Evolutionary conservation across 495 filamentous ascomycete species (phyloP).

Genomic region (Penicillium parvum): DNA sequence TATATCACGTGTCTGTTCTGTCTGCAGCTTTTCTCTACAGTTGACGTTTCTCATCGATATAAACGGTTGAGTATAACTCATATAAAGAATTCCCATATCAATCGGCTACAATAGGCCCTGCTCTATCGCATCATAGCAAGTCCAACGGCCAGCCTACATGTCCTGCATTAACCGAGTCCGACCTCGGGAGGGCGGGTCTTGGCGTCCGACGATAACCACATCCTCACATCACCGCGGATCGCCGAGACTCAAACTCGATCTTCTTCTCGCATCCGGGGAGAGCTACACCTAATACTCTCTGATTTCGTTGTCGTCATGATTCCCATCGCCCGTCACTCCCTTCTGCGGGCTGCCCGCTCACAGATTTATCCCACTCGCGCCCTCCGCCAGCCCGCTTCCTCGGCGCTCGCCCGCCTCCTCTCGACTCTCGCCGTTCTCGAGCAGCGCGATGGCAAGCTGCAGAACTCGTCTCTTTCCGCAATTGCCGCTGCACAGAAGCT

Average conservation of each 20-base stretch:
- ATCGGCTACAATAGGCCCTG: neutral
- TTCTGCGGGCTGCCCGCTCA: constrained; percentile 47
- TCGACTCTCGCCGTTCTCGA: constrained; percentile 90
- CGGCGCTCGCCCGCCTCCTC: constrained; percentile 63
- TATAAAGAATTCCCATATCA: too few species aligned
- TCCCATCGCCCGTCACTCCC: constrained; percentile 39
- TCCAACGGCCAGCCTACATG: constrained; percentile 16
- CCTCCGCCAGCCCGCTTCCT: constrained; percentile 33
- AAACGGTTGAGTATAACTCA: too few species aligned
- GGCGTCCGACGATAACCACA: constrained; percentile 31
- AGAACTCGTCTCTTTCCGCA: constrained; percentile 74
- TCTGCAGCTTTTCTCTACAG: constrained; percentile 13
- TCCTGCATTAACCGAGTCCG: constrained; percentile 41
- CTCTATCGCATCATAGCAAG: constrained; percentile 7
- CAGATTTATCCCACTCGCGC: constrained; percentile 30
- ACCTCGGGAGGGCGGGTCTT: constrained; percentile 33
- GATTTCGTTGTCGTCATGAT: constrained; percentile 32
- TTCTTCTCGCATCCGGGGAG: constrained; percentile 7
- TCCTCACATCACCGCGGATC: constrained; percentile 28
- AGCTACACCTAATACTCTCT: constrained; percentile 6
- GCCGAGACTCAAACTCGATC: constrained; percentile 23
- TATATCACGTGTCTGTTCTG: constrained; percentile 35
- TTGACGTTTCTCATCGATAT: too few species aligned
- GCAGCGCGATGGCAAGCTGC: constrained; percentile 86
- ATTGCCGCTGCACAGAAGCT: constrained; percentile 84